A percentile compares a stretch with the other conserved stretches of the same genome.
Evolutionary conservation across 768 basidiomycete genomes (phyloP).

Genomic region (Polyporus arcularius): DNA sequence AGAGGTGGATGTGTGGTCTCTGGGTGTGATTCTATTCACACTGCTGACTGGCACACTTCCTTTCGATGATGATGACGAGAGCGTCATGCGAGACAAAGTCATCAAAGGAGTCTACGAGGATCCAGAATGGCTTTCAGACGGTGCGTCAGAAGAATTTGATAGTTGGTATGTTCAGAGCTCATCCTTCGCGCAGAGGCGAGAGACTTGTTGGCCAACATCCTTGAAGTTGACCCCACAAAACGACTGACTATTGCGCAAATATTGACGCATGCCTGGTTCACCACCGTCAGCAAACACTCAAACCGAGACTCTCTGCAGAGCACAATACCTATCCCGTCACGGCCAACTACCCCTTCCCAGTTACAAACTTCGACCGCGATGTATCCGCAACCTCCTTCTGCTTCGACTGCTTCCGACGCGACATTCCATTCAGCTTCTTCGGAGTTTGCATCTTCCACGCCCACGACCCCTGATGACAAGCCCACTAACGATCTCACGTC

Average conservation of each 20-base stretch:
- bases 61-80: conserved; percentile 89
- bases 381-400: conserved; percentile 31
- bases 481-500: conserved; percentile 13
- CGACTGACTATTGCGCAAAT: conserved; percentile 85
- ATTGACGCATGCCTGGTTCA: conserved; percentile 86
- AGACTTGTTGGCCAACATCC: conserved; percentile 74
- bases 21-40: conserved; percentile 89
- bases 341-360: conserved; percentile 35
- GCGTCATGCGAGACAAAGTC: conserved; percentile 80
- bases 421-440: conserved; percentile 59
- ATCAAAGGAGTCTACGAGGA: conserved; percentile 87
- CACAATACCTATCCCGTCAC: conserved; percentile 27
- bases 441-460: conserved; percentile 50
- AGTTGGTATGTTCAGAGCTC: not conserved
- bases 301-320: conserved; percentile 14
- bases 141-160: conserved; percentile 42
- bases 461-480: conserved; percentile 58
- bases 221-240: conserved; percentile 73
- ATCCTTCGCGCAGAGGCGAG: conserved; percentile 65
- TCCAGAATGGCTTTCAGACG: conserved; percentile 86
- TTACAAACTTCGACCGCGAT: conserved; percentile 28
- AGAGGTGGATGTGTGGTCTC: conserved; percentile 97
- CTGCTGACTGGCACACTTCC: conserved; percentile 88
- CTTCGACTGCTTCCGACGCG: conserved; percentile 49
- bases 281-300: conserved; percentile 9